phyloP scores from a whole-genome alignment of 2,329 filamentous ascomycete species.

The Geosmithia flava region DNA sequence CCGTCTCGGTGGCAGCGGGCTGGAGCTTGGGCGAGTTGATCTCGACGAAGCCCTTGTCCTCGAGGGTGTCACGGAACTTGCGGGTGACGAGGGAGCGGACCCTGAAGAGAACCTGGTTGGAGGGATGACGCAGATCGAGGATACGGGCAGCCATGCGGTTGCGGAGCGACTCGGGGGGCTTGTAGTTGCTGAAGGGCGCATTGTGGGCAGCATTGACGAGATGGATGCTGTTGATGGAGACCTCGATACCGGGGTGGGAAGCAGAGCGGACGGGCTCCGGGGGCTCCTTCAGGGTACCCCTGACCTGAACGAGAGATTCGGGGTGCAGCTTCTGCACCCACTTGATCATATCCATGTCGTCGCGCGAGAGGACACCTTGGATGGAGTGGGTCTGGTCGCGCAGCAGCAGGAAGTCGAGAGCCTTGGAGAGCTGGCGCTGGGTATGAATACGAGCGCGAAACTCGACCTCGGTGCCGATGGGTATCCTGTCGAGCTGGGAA shows the following conservation, averaged over 20 bases:
- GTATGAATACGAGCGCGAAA: constrained; percentile 37
- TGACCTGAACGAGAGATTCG: constrained; percentile 68
- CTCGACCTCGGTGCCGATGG: constrained; percentile 24
- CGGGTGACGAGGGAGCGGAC: constrained; percentile 72
- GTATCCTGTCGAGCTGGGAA: constrained; percentile 20
- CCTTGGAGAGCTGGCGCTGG: constrained; percentile 67
- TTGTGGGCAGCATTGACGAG: constrained; percentile 37
- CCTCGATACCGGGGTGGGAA: constrained; percentile 62
- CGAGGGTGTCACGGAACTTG: constrained; percentile 66
- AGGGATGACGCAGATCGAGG: constrained; percentile 73
- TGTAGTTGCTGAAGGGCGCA: constrained; percentile 40
- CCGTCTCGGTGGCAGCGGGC: constrained; percentile 80
- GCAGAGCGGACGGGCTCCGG: constrained; percentile 65
- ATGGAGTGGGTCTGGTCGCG: constrained; percentile 74
- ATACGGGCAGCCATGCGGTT: constrained; percentile 69
- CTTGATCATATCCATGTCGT: constrained; percentile 60
- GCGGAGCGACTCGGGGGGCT: constrained; percentile 51
- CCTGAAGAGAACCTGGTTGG: constrained; percentile 79
- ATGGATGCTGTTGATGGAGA: constrained; percentile 49
- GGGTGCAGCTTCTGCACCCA: constrained; percentile 76
- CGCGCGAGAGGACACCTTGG: constrained; percentile 59
- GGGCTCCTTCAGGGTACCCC: constrained; percentile 60
- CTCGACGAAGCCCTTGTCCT: constrained; percentile 71
- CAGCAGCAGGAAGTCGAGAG: constrained; percentile 75
- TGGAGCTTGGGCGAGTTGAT: constrained; percentile 91